phyloP scores from a whole-genome alignment of 352 stramenopile genomes.

The Phytophthora pisi region DNA sequence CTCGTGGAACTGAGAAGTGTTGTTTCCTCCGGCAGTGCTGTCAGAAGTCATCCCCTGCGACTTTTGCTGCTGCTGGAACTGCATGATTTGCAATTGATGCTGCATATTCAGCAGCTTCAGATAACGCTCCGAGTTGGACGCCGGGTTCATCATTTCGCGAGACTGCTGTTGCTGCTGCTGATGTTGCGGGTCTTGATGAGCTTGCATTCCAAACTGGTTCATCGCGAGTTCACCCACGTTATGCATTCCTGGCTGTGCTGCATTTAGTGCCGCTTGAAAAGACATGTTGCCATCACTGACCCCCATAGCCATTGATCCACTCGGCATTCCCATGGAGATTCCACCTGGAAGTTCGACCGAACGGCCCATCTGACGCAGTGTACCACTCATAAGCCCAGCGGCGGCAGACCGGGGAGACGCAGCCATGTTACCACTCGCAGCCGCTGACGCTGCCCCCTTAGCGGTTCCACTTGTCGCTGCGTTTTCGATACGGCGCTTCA shows the following conservation, averaged over 20 bases:
- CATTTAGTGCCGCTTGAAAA: conserved; percentile 42
- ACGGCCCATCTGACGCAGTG: conserved; percentile 32
- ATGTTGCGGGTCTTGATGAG: conserved; percentile 43
- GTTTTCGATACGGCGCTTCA: conserved; percentile 80
- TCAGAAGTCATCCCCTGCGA: conserved; percentile 42
- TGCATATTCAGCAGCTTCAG: conserved; percentile 88
- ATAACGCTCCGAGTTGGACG: conserved; percentile 76
- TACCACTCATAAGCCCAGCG: conserved; percentile 39
- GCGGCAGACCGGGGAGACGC: conserved; percentile 42
- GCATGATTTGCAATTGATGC: conserved; percentile 87
- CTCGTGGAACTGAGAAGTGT: conserved; percentile 53
- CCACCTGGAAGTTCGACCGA: conserved; percentile 23
- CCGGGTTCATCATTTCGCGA: conserved; percentile 48
- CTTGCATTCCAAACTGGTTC: conserved; percentile 43
- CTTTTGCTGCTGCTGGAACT: conserved; percentile 80
- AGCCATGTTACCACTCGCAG: conserved; percentile 20
- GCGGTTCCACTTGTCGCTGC: conserved; percentile 31
- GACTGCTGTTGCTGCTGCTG: conserved; percentile 37
- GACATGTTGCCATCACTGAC: conserved; percentile 31
- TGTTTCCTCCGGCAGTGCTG: conserved; percentile 35
- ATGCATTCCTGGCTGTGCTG: conserved; percentile 40
- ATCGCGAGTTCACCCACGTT: conserved; percentile 30
- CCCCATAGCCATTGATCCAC: conserved; percentile 32
- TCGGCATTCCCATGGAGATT: conserved; percentile 30
- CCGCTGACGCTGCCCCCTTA: conserved; percentile 15